phyloP scores from a whole-genome alignment of 441 rosid genomes.

The Pelargonium fulgidum region DNA sequence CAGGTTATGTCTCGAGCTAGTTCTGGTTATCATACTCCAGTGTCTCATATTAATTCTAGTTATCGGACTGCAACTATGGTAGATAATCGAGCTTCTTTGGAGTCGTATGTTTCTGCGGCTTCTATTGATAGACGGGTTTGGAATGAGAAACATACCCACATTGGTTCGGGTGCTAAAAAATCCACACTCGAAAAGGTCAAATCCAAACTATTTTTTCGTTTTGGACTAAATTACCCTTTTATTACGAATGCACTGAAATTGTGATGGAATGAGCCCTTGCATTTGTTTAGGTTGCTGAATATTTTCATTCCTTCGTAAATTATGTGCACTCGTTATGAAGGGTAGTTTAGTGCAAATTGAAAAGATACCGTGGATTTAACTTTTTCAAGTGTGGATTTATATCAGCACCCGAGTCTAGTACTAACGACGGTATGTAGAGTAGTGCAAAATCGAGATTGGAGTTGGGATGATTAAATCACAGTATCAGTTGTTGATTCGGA shows the following conservation, averaged over 20 bases:
- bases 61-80: constrained; percentile 14
- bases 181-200: not conserved
- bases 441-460: constrained; percentile 25
- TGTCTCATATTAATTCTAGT: constrained; percentile 12
- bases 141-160: constrained; percentile 24
- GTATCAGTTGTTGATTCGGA: constrained; percentile 39
- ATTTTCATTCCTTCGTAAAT: not conserved
- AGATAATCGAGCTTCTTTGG: constrained; percentile 33
- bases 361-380: not conserved
- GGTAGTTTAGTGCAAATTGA: not conserved
- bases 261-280: not conserved
- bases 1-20: constrained; percentile 12
- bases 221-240: constrained; percentile 1
- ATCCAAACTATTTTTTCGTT: not conserved
- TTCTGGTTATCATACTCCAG: not conserved
- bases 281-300: not conserved
- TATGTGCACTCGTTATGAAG: not conserved
- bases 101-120: constrained; percentile 35
- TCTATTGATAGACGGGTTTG: constrained; percentile 21
- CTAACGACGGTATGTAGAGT: not conserved
- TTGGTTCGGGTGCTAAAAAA: constrained; percentile 18
- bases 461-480: constrained; percentile 42
- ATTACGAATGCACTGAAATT: not conserved
- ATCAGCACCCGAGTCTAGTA: not conserved
- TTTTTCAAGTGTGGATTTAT: not conserved